Conservation (phyloP, 2,329 filamentous ascomycete genomes). For the Capronia epimyces region DNA sequence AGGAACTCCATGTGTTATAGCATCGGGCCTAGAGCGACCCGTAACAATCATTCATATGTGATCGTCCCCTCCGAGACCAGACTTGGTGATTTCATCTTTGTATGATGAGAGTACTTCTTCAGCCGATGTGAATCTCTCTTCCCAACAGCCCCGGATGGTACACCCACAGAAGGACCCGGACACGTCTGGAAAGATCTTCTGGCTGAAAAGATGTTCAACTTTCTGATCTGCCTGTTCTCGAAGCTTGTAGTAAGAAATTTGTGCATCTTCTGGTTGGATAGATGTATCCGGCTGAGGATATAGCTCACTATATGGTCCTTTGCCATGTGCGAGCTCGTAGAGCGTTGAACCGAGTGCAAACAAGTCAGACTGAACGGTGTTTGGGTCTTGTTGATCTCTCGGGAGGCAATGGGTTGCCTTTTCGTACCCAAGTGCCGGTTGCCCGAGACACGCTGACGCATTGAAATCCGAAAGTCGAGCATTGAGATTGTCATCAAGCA, state of each 20-base stretch:
- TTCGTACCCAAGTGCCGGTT: neutral
- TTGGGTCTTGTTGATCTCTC: neutral
- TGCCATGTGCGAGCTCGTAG: neutral
- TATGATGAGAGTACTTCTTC: neutral
- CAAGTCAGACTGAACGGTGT: neutral
- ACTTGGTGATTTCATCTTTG: neutral
- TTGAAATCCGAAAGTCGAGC: conserved; percentile 28
- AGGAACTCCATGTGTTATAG: neutral
- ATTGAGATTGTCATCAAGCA: conserved; percentile 34
- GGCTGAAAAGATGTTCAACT: neutral
- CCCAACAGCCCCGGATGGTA: neutral
- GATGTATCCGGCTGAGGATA: neutral
- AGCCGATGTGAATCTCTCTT: neutral
- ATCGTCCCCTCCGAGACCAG: no score
- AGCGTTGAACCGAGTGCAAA: neutral
- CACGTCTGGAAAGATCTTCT: neutral
- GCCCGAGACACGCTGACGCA: neutral
- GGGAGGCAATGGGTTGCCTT: conserved; percentile 5
- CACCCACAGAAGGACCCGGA: neutral
- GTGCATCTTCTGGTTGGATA: neutral
- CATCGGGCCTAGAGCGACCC: neutral
- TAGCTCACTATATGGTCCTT: neutral
- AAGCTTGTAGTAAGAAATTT: neutral
- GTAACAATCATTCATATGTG: neutral
- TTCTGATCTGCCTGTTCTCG: neutral